phyloP scores from a whole-genome alignment of 2,329 filamentous ascomycete species.

The Sporothrix luriei region DNA sequence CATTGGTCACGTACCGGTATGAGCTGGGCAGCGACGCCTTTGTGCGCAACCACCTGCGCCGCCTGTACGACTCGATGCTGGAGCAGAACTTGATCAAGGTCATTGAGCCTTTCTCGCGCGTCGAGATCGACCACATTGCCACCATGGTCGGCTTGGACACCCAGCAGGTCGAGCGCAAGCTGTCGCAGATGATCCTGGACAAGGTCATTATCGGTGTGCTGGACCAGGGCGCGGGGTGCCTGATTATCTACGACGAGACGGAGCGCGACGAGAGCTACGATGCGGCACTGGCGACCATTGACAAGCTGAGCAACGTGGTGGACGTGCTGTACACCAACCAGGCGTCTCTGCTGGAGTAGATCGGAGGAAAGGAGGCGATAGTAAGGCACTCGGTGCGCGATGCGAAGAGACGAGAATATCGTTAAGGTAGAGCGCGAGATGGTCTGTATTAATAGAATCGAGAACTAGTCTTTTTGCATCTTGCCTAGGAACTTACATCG shows the following conservation, averaged over 20 bases:
- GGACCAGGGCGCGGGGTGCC: constrained; percentile 94
- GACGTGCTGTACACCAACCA: constrained; percentile 98
- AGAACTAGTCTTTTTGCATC: constrained; percentile 10
- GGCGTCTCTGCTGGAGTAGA: constrained; percentile 87
- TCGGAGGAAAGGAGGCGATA: not conserved
- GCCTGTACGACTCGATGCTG: constrained; percentile 96
- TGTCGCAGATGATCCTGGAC: constrained; percentile 99
- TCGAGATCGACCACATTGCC: constrained; percentile 95
- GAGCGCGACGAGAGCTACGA: constrained; percentile 93
- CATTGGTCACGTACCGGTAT: constrained; percentile 85
- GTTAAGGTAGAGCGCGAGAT: not conserved
- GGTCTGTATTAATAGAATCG: constrained; percentile 30
- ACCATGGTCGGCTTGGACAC: constrained; percentile 97
- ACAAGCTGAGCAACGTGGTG: constrained; percentile 95
- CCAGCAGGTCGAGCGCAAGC: constrained; percentile 94
- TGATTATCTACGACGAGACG: constrained; percentile 96
- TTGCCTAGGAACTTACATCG: not conserved
- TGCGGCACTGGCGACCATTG: constrained; percentile 89
- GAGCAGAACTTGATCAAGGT: constrained; percentile 99
- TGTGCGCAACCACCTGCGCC: constrained; percentile 93
- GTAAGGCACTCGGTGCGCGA: not conserved
- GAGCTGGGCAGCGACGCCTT: constrained; percentile 94
- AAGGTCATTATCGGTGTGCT: constrained; percentile 98
- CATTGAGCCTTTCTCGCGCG: constrained; percentile 96
- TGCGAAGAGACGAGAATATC: not conserved